A percentile compares a stretch with the other conserved stretches of the same genome.
These are phyloP conservation scores for Arabidopsis arenosa DNA, from an alignment of 345 rosid species.

Conservation along the genomic window DNA sequence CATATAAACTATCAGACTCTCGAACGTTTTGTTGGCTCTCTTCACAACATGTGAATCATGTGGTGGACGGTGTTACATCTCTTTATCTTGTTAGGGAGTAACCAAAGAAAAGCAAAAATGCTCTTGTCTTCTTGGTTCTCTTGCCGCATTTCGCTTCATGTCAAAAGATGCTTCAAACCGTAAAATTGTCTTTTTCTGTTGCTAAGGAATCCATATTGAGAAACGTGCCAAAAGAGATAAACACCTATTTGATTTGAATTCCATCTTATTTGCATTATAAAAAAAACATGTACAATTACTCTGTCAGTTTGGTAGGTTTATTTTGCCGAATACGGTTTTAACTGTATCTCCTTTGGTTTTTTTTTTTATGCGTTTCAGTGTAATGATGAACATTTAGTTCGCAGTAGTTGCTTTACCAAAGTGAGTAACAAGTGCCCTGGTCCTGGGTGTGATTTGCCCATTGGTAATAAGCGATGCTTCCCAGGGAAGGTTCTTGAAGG, in stretches of 20 bases:
- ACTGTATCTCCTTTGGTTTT: neutral
- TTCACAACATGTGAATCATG: too few species aligned
- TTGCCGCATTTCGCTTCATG: slow-evolving; percentile 2
- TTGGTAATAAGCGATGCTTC: neutral
- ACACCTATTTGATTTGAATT: neutral
- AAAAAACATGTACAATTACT: neutral
- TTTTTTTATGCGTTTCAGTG: neutral
- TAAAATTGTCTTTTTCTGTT: neutral
- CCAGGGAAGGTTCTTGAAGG: neutral
- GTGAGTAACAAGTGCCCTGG: slow-evolving; percentile 5
- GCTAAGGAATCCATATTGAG: neutral
- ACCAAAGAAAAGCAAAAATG: slow-evolving; percentile 12
- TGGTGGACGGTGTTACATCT: neutral
- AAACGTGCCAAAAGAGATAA: neutral
- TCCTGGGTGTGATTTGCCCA: neutral
- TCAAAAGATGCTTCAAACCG: neutral
- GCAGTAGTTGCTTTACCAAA: neutral
- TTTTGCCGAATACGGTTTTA: neutral
- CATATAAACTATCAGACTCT: neutral
- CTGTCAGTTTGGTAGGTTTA: neutral
- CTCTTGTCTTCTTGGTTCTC: neutral
- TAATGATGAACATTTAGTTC: slow-evolving; percentile 10
- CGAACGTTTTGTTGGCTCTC: neutral
- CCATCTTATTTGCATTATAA: neutral
- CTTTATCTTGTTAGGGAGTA: slow-evolving; percentile 8